A percentile compares a stretch with the other conserved stretches of the same genome.
Evolutionary conservation across 1,284 basidiomycete genomes (phyloP).

Genomic region (Ustilago hordei): DNA sequence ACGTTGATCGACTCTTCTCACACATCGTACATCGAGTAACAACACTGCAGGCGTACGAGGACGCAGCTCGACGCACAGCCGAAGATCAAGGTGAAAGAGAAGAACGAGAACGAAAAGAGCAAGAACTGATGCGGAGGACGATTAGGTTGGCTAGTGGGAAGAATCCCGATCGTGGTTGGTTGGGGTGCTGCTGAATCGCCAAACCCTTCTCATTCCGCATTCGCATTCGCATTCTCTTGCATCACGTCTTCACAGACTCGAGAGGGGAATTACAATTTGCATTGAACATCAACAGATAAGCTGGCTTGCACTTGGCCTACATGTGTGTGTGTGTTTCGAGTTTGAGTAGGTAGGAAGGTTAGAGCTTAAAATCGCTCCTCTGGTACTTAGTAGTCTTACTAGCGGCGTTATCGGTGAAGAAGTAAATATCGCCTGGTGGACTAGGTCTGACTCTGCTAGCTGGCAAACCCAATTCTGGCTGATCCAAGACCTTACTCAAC

Average conservation of each 20-base stretch:
- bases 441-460: conserved; percentile 83
- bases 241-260: not conserved
- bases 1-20: conserved; percentile 53
- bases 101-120: conserved; percentile 7
- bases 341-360: not conserved
- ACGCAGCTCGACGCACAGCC: conserved; percentile 5
- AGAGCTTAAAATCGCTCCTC: conserved; percentile 59
- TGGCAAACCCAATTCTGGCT: conserved; percentile 83
- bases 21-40: conserved; percentile 52
- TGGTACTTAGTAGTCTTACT: conserved; percentile 55
- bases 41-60: conserved; percentile 16
- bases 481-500: conserved; percentile 81
- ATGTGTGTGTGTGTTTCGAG: not conserved
- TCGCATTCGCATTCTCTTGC: not conserved
- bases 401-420: conserved; percentile 65
- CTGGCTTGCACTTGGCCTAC: not conserved
- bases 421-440: conserved; percentile 76
- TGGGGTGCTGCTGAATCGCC: conserved; percentile 20
- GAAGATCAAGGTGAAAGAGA: conserved; percentile 9
- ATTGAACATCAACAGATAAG: not conserved
- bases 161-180: conserved; percentile 10
- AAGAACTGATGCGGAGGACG: conserved; percentile 28
- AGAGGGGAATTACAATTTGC: not conserved
- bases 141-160: conserved; percentile 51
- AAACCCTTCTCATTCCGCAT: not conserved